Base-by-base conservation (phyloP, 2,329 filamentous ascomycete genomes). In the Sclerotinia subarctica region DNA sequence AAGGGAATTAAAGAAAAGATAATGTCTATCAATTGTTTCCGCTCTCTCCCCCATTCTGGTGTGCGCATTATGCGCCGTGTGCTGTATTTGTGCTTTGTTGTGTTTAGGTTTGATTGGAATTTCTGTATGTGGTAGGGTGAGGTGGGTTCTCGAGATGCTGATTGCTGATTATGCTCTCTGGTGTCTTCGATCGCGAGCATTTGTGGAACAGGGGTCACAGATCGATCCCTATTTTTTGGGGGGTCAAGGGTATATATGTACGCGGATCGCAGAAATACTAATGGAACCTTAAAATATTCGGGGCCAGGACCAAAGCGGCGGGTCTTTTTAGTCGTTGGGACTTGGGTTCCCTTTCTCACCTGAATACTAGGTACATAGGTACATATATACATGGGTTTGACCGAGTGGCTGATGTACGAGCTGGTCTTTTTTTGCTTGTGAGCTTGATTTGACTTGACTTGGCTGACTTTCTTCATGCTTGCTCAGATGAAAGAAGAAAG, bases 141-240 rank as follows among this genome's bases (percentile, higher is more conserved):
- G 58, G 26, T 24, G 54, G 13, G n/a, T 17, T 35, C 19, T 35
- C 13, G 32, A 10, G 26, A 44, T 32, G 21, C 26, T n/a, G n/a
- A n/a, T n/a, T n/a, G 49, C 19, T n/a, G n/a, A 60, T 60, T n/a
- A 60, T 35, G 10, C 58, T 60, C 58, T 5, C 26, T 47, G 58
- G n/a, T n/a, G 44, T 5, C 58, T 47, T 60, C 58, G 58, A 60
- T 60, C 58, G 44, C 49, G 19, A 60, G 44, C 58, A 24, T n/a
- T 35, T 49, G 58, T 60, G 26, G 32, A 29, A 49, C 58, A 32
- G 26, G 44, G 26, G 13, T 19, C 21, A 35, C 29, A 35, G 58
- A 60, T 60, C 58, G 58, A 60, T 60, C 44, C 58, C 35, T 17
- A 35, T 49, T 38, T 35, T 10, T 35, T 38, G 35, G 35, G 2